These are phyloP conservation scores for Tephrocybe sp. DNA, from an alignment of 768 basidiomycete genomes.

Conservation along the genomic window DNA sequence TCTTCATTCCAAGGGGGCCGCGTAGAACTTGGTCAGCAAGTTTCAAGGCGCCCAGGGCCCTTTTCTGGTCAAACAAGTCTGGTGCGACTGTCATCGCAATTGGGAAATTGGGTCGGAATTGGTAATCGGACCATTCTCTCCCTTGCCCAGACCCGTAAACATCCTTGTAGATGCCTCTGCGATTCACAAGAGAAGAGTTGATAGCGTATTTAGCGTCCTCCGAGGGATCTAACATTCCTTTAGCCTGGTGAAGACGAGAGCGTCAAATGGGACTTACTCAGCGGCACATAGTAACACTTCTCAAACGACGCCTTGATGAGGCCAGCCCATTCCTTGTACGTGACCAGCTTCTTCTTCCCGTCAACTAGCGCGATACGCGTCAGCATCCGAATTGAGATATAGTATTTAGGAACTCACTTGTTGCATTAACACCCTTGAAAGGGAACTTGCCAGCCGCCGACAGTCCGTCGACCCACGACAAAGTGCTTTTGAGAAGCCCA, in stretches of 20 bases:
- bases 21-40: conserved; percentile 81
- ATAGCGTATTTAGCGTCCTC: conserved; percentile 74
- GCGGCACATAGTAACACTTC: conserved; percentile 85
- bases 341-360: conserved; percentile 66
- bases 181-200: conserved; percentile 71
- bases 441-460: conserved; percentile 72
- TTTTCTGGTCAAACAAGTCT: conserved; percentile 82
- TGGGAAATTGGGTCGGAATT: conserved; percentile 90
- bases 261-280: conserved; percentile 41
- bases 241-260: background rate
- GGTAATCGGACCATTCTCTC: conserved; percentile 97
- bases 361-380: conserved; percentile 49
- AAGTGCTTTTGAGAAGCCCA: conserved; percentile 88
- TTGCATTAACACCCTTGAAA: conserved; percentile 84
- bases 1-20: conserved; percentile 96
- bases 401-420: conserved; percentile 49
- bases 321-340: conserved; percentile 88
- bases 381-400: background rate
- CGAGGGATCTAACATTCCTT: conserved; percentile 50
- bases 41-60: conserved; percentile 77
- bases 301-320: conserved; percentile 89
- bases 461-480: conserved; percentile 83
- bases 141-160: conserved; percentile 87
- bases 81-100: conserved; percentile 98
- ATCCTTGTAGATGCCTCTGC: conserved; percentile 98